Evolutionary conservation across 768 basidiomycete genomes (phyloP), one percentile per base, ranked within the genome.

Genomic region (Lactarius quietus): DNA sequence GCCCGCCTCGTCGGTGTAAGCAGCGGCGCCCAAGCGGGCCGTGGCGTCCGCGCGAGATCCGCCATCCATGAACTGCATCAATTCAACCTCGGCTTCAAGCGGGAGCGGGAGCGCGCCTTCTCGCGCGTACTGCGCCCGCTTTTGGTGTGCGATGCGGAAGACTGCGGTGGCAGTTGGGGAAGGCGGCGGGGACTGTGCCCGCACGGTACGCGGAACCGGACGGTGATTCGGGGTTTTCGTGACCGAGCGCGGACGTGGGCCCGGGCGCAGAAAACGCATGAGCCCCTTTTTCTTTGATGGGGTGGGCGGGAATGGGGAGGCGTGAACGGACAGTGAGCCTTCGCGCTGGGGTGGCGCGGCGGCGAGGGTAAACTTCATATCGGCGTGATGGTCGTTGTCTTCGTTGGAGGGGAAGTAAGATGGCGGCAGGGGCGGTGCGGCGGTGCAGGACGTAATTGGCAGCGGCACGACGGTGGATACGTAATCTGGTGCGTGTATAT

Each of bases 31-130:
- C 20, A 76, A 64, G 14, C 83, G 82, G 64, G 80, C 79, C 53
- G 82, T 78, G 59, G 88, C 82, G 9, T 77, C 73, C 54, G 88
- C 83, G 62, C 84, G 77, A 56, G 72, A 80, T 0, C 89, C 89
- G 26, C 89, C 89, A 48, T 86, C 86, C 14, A 78, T 72, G 65
- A 89, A 84, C 74, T 90, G 89, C 82, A 87, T 84, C 62, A 90
- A 76, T 0, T 84, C 86, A 60, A 90, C 80, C 66, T 90, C 88
- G 61, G 84, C 84, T 4, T 83, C 80, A 57, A 90, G 82, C 3
- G 87, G 81, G 3, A 86, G 80, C 52, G 74, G 77, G 69, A 74
- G 78, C 18, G 76, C 72, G 58, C 74, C 70, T 10, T 59, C 28
- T 12, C n/a, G n/a, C 10, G 78, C 74, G 72, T 86, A 83, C 64